These are phyloP conservation scores for Aleurites moluccanus DNA, from an alignment of 441 rosid species.

Conservation along the genomic window DNA sequence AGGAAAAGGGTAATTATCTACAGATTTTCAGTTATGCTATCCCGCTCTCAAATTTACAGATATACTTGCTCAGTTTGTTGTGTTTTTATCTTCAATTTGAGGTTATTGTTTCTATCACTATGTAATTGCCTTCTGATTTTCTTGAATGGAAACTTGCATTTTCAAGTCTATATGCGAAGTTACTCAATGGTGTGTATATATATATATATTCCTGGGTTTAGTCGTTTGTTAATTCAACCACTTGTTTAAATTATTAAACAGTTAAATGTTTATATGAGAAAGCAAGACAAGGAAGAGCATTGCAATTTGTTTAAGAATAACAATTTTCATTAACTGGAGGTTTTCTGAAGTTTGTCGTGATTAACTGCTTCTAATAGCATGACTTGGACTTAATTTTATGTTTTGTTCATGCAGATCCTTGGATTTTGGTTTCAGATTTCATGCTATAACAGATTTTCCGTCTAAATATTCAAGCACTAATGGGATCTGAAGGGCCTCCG, in stretches of 20 bases:
- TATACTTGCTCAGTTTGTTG: not conserved
- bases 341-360: not conserved
- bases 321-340: not conserved
- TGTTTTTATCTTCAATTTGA: conserved; percentile 8
- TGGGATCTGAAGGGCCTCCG: conserved; percentile 97
- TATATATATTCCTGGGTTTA: not conserved
- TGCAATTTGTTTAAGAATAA: conserved; percentile 11
- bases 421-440: conserved; percentile 25
- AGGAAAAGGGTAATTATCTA: not conserved
- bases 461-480: conserved; percentile 27
- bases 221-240: not conserved
- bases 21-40: not conserved
- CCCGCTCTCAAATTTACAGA: not conserved
- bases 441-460: conserved; percentile 23
- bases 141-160: not conserved
- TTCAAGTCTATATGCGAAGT: not conserved
- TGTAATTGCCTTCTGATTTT: not conserved
- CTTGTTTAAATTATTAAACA: not conserved
- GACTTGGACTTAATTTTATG: conserved; percentile 4
- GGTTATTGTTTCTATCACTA: not conserved
- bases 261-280: not conserved
- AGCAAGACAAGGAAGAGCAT: not conserved
- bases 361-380: not conserved
- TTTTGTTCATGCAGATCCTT: conserved; percentile 37
- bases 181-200: not conserved